Conservation (phyloP, 2,329 filamentous ascomycete genomes). For the Aspergillus brunneoviolaceus region DNA sequence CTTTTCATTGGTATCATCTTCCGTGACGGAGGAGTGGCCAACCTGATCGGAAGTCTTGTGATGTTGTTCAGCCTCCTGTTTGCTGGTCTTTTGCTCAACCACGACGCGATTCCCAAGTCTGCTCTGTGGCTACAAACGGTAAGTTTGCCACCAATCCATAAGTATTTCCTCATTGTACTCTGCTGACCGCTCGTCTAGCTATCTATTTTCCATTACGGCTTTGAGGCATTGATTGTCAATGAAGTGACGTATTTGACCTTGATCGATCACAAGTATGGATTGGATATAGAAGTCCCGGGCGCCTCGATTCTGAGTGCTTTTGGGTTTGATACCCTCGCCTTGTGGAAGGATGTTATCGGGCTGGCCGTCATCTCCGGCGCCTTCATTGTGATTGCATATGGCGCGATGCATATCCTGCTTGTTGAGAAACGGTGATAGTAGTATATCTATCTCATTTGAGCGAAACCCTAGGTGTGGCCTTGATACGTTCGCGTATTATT, state of each 20-base stretch:
- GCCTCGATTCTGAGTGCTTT: slow-evolving; percentile 93
- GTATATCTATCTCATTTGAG: slow-evolving; percentile 1
- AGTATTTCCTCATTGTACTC: neutral
- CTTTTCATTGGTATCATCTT: slow-evolving; percentile 96
- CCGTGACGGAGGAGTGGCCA: slow-evolving; percentile 86
- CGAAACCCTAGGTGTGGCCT: neutral
- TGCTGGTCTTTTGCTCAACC: slow-evolving; percentile 89
- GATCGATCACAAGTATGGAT: slow-evolving; percentile 89
- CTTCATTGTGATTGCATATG: slow-evolving; percentile 86
- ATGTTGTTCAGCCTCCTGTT: slow-evolving; percentile 98
- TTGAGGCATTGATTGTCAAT: slow-evolving; percentile 95
- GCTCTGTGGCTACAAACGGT: slow-evolving; percentile 86
- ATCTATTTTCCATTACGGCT: slow-evolving; percentile 97
- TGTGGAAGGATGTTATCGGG: slow-evolving; percentile 82
- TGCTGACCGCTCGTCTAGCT: slow-evolving; percentile 50
- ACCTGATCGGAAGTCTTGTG: slow-evolving; percentile 87
- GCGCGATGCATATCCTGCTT: slow-evolving; percentile 88
- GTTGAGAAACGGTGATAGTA: slow-evolving; percentile 73
- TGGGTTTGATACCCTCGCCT: slow-evolving; percentile 82
- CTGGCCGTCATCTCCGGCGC: slow-evolving; percentile 76
- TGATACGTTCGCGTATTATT: slow-evolving; percentile 2
- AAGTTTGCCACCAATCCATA: slow-evolving; percentile 35
- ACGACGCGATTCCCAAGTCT: slow-evolving; percentile 82
- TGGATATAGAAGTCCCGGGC: slow-evolving; percentile 94
- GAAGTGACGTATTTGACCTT: slow-evolving; percentile 89